phyloP scores from a whole-genome alignment of 75 land plant genomes.

The Pinus tabuliformis region DNA sequence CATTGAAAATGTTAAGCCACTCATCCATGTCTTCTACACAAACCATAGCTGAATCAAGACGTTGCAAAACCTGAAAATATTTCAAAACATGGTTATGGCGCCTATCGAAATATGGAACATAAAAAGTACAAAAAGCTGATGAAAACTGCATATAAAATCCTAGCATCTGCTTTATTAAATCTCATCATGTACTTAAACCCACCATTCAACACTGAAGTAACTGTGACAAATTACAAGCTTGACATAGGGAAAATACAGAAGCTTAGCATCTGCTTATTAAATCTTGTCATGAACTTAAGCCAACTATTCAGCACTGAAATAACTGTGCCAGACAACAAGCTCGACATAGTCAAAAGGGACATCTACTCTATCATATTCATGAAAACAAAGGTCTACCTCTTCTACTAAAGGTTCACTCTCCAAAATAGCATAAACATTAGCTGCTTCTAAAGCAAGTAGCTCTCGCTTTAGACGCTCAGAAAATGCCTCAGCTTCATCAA shows the following conservation, averaged over 20 bases:
- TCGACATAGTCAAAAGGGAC: not conserved
- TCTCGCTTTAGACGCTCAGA: conserved; percentile 95
- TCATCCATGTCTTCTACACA: conserved; percentile 99
- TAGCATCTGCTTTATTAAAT: not conserved
- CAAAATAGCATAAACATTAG: conserved; percentile 96
- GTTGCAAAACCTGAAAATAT: conserved; percentile 70
- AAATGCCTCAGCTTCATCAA: conserved; percentile 99
- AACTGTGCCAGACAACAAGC: not conserved
- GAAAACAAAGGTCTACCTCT: conserved; percentile 45
- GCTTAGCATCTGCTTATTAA: not conserved
- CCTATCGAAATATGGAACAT: not conserved
- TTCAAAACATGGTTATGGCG: not conserved
- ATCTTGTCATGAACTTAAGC: not conserved
- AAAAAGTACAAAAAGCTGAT: not conserved
- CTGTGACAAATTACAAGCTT: not conserved
- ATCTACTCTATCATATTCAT: not conserved
- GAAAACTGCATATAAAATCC: not conserved
- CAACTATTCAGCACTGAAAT: not conserved
- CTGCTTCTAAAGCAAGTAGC: conserved; percentile 90
- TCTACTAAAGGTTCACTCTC: conserved; percentile 94
- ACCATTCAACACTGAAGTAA: not conserved
- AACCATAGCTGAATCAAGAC: conserved; percentile 68
- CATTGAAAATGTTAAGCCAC: conserved; percentile 95
- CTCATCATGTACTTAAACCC: not conserved
- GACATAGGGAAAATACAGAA: not conserved